Evolutionary conservation across 768 basidiomycete genomes (phyloP).

Genomic region (Collybiopsis luxurians): DNA sequence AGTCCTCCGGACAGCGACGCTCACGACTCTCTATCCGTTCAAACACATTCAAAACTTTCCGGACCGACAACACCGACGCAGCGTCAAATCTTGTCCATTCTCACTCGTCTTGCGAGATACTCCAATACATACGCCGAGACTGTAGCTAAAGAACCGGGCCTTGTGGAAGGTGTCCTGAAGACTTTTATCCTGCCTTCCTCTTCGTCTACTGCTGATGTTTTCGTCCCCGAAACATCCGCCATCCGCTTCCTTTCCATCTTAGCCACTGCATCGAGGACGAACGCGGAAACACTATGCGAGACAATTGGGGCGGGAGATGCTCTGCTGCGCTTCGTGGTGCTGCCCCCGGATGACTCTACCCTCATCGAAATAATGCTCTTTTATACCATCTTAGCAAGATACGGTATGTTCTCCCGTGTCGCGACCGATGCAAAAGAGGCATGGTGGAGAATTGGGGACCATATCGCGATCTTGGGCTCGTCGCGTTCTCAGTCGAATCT

Average conservation of each 20-base stretch:
- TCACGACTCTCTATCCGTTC: neutral
- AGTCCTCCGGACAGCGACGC: neutral
- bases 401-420: slow-evolving; percentile 74
- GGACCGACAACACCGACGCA: slow-evolving; percentile 23
- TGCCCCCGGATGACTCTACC: slow-evolving; percentile 51
- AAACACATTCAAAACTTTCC: neutral
- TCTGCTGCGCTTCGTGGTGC: slow-evolving; percentile 68
- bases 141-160: slow-evolving; percentile 30
- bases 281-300: slow-evolving; percentile 40
- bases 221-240: slow-evolving; percentile 43
- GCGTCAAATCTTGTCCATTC: slow-evolving; percentile 53
- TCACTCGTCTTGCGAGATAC: slow-evolving; percentile 53
- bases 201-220: neutral
- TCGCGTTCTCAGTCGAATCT: slow-evolving; percentile 10
- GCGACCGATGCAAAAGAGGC: slow-evolving; percentile 53
- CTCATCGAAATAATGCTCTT: slow-evolving; percentile 57
- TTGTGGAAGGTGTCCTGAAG: neutral
- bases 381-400: slow-evolving; percentile 65
- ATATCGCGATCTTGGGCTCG: neutral
- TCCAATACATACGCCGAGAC: slow-evolving; percentile 52
- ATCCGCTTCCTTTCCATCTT: slow-evolving; percentile 57
- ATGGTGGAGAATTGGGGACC: slow-evolving; percentile 9
- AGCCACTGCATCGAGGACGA: slow-evolving; percentile 62
- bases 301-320: slow-evolving; percentile 35
- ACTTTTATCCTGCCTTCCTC: neutral